Base-by-base conservation (phyloP, 768 basidiomycete genomes). In the Amanita pallidorosea region DNA sequence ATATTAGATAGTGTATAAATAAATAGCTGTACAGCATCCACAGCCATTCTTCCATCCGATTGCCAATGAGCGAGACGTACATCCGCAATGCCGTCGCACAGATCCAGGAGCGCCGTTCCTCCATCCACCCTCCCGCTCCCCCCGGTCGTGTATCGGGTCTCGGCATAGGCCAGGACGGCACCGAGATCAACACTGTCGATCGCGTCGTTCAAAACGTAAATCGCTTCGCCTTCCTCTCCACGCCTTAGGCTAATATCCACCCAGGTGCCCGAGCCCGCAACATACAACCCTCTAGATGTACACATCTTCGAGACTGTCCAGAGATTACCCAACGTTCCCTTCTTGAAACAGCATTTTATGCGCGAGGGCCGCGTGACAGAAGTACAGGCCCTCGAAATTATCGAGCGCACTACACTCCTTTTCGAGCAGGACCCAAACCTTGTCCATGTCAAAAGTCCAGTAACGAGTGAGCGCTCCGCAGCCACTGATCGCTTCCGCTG, bases 311-410 rank as follows among this genome's bases (percentile, higher is more conserved):
- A 74, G 36, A 60, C 70, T 53, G 77, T 81, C 49, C 69, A 76
- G 33, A 66, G 67, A 48, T 79, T 80, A 55, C 85, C 90, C 17
- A 88, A 91, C 60, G 76, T 83, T 49, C 75, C 76, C 1, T 89
- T 86, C 64, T 70, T 97, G 53, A 91, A 86, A 66, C 76, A 85
- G 47, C 94, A 97, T 65, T 95, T 97, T 69, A 83, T 88, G 64
- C 73, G 77, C 11, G 92, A 95, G 62, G 93, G 93, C 0, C 68
- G 85, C 15, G 61, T 96, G 58, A 85, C 82, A 0, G 90, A 95
- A 60, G 72, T 76, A 8, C 90, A 96, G 65, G 93, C 94, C 0
- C 61, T 95, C 45, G 84, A 79, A 61, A 94, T 97, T 54, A 65
- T 97, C 20, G 70, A 81, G 29, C 72, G 75, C 61, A 76, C 80